Evolutionary conservation across 495 filamentous ascomycete genomes (phyloP), one percentile per base, ranked within the genome.

Genomic region (Penicillium cinerascens): DNA sequence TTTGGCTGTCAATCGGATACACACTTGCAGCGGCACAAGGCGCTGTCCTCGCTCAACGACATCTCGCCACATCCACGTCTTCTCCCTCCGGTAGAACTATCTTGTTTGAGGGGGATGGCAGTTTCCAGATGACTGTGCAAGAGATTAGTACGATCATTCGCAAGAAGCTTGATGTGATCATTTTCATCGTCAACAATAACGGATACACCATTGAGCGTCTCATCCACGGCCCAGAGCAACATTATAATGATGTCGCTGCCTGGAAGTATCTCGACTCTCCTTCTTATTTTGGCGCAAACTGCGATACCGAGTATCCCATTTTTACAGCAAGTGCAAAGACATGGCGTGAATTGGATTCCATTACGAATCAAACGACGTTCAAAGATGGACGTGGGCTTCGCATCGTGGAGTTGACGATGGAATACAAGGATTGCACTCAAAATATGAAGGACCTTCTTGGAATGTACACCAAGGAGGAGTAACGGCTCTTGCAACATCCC

Each of bases 91-190:
- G 45, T 7, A 29, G 56, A 0, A 75, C 72, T 0, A 81, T 93
- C 54, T 73, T 92, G 46, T 84, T 92, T 61, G 85, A 84, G 11
- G 89, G 88, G 23, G 89, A 92, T 58, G 89, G 89, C n/a, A 85
- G 81, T 49, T 80, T 92, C 61, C 87, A 93, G 58, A 70, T 92
- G 18, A 91, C 87, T 0, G 82, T 72, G 0, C 89, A 92, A 61
- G 88, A 90, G 61, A 66, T 93, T 43, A 80, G 78, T 51, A 89
- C 87, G 13, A 89, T 92, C 70, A 78, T 92, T 44, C 78, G 80
- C 6, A 76, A 85, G 17, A 70, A 73, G 1, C 66, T 92, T 10
- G 77, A 85, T 42, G 74, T 87, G 13, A 88, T 86, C 52, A 80
- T 92, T 47, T 87, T 87, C 63, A 78, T 90, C 15, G 84, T 89